Evolutionary conservation across 805 yeast genomes (phyloP).

Genomic region (Wickerhamomyces tratensis): DNA sequence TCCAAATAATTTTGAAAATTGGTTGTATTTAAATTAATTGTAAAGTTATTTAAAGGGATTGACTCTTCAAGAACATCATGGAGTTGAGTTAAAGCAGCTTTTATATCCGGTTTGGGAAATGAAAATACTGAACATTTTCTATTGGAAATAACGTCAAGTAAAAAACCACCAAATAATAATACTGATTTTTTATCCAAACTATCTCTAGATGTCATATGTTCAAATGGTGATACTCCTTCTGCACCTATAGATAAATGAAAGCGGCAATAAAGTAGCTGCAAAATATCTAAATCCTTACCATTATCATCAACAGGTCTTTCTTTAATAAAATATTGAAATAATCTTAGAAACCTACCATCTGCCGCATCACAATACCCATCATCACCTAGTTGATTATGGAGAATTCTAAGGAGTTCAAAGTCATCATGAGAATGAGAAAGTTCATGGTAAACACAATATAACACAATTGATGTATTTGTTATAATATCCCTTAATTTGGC

Average conservation of each 20-base stretch:
- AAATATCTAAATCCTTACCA: slow-evolving; percentile 19
- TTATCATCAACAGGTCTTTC: slow-evolving; percentile 4
- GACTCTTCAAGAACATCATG: slow-evolving; percentile 65
- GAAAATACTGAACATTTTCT: slow-evolving; percentile 50
- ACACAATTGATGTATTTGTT: slow-evolving; percentile 25
- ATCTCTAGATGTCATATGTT: slow-evolving; percentile 45
- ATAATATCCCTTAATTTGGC: slow-evolving; percentile 36
- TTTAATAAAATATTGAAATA: slow-evolving; percentile 47
- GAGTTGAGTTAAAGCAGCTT: slow-evolving; percentile 59
- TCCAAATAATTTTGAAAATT: slow-evolving; percentile 38
- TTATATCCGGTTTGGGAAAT: slow-evolving; percentile 61
- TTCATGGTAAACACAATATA: slow-evolving; percentile 26
- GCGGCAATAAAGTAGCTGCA: slow-evolving; percentile 72
- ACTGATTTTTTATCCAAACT: slow-evolving; percentile 33
- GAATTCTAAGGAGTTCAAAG: slow-evolving; percentile 39
- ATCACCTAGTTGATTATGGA: slow-evolving; percentile 70
- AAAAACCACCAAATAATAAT: slow-evolving; percentile 29
- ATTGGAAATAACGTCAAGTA: slow-evolving; percentile 45
- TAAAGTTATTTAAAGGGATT: slow-evolving; percentile 20
- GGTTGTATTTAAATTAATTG: slow-evolving; percentile 35
- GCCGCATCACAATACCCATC: slow-evolving; percentile 61
- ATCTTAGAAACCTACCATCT: slow-evolving; percentile 48
- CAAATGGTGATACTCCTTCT: slow-evolving; percentile 51
- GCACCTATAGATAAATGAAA: slow-evolving; percentile 58
- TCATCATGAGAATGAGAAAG: slow-evolving; percentile 11